Evolutionary conservation across 257 asterid species (phyloP).

Genomic region (Salvia splendens): DNA sequence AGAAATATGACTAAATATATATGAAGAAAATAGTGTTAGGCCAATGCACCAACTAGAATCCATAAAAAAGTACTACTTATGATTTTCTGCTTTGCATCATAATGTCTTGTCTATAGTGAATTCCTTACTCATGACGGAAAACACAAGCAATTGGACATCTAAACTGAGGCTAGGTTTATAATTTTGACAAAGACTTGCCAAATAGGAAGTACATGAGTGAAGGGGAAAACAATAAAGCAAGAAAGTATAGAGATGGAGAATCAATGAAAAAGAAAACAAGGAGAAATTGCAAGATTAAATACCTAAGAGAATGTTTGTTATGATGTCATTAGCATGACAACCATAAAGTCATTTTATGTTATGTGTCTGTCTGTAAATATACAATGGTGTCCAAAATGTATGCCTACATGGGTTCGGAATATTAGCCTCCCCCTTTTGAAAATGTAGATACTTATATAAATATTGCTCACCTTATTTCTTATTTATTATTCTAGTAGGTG

Average conservation of each 20-base stretch:
- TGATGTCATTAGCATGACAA: neutral
- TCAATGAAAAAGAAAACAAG: too few species aligned
- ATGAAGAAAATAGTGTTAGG: conserved; percentile 4
- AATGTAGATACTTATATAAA: conserved; percentile 4
- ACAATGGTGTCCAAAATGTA: neutral
- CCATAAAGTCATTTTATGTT: conserved; percentile 9
- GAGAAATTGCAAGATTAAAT: too few species aligned
- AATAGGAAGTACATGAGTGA: conserved; percentile 9
- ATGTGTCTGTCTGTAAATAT: neutral
- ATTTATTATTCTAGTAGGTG: conserved; percentile 12
- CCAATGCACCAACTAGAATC: conserved; percentile 26
- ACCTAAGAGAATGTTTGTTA: too few species aligned
- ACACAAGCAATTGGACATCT: conserved; percentile 1
- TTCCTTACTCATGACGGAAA: conserved; percentile 11
- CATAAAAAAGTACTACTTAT: neutral
- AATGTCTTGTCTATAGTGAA: neutral
- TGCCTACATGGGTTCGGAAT: neutral
- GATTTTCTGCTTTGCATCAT: neutral
- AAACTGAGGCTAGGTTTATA: conserved; percentile 2
- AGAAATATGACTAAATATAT: neutral
- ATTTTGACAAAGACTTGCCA: neutral
- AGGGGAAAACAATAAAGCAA: conserved; percentile 13
- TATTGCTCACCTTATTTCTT: neutral
- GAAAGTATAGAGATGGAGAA: conserved; percentile 1
- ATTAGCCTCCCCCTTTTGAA: neutral